Percentiles rank a stretch among this genome's conserved stretches.
Evolutionary conservation across 148 eudicot genomes (phyloP).

Genomic region (Fagopyrum homotropicum): DNA sequence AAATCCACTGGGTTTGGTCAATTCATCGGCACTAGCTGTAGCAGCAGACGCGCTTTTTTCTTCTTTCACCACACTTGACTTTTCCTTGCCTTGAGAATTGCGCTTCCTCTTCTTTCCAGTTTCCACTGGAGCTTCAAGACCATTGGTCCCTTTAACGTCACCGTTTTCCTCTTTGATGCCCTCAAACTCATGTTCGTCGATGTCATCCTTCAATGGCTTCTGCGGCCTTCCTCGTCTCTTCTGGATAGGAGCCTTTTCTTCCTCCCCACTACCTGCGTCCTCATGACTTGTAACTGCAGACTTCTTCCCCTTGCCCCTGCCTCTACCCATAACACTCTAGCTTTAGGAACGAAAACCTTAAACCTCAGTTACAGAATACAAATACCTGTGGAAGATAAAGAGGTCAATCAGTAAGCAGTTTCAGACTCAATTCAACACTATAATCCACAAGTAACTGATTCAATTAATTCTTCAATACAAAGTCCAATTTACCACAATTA

Average conservation of each 20-base stretch:
- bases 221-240: slow-evolving; percentile 22
- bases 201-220: slow-evolving; percentile 19
- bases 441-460: not conserved
- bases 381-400: slow-evolving; percentile 3
- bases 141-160: not conserved
- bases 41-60: not conserved
- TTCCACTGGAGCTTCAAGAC: not conserved
- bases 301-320: slow-evolving; percentile 13
- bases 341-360: not conserved
- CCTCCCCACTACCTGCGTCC: slow-evolving; percentile 15
- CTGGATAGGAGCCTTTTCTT: slow-evolving; percentile 15
- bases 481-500: not conserved
- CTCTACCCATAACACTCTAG: slow-evolving; percentile 10
- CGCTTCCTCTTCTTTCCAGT: slow-evolving; percentile 17
- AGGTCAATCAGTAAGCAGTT: not conserved
- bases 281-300: slow-evolving; percentile 7
- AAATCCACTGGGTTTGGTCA: slow-evolving; percentile 9
- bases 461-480: not conserved
- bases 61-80: slow-evolving; percentile 7
- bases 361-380: not conserved
- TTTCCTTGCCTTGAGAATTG: slow-evolving; percentile 10
- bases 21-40: not conserved
- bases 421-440: not conserved
- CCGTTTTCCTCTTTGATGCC: slow-evolving; percentile 1
- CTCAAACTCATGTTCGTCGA: slow-evolving; percentile 9